Evolutionary conservation across 768 basidiomycete genomes (phyloP), one percentile per base, ranked within the genome.

Genomic region (Hirschioporus abietinus): DNA sequence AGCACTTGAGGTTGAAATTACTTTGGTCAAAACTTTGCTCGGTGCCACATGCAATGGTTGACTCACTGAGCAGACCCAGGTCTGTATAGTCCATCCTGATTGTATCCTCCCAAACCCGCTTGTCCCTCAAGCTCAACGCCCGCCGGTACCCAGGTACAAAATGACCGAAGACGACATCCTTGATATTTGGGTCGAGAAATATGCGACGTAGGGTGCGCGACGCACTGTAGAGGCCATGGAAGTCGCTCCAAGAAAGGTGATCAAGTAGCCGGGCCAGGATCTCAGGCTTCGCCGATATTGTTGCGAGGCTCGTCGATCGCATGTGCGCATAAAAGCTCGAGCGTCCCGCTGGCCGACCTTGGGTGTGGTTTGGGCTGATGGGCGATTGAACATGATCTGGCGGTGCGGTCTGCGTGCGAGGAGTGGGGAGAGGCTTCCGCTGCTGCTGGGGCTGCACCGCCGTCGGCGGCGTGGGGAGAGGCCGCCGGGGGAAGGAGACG

Each of bases 61-160:
- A 83, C 90, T 75, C 78, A 93, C 91, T 72, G 64, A 92, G 82
- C 24, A 88, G 76, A 72, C 87, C 81, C 18, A 93, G 76, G 73
- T 92, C 88, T 60, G 81, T 76, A 57, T 92, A 75, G 57, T 82
- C 79, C 67, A 90, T 72, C 3, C 80, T 78, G 25, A 91, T 80
- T 25, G 65, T 67, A 23, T 68, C 58, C 57, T 82, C 79, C 62
- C 82, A 80, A 63, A 77, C 77, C 7, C 78, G 72, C 57, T 75
- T 72, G 67, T 84, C 82, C 58, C 82, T 74, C 62, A 76, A 70
- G 1, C 75, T 77, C 59, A 86, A 72, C 58, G 81, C 82, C 58
- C 77, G 69, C 7, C 76, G 72, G 72, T 87, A 93, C 5, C 83
- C 85, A 0, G 88, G 86, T 1, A 93, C 81, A 71, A 82, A 90